These are phyloP conservation scores for Chaetomidium leptoderma DNA, from an alignment of 495 filamentous ascomycete genomes.

Conservation along the genomic window DNA sequence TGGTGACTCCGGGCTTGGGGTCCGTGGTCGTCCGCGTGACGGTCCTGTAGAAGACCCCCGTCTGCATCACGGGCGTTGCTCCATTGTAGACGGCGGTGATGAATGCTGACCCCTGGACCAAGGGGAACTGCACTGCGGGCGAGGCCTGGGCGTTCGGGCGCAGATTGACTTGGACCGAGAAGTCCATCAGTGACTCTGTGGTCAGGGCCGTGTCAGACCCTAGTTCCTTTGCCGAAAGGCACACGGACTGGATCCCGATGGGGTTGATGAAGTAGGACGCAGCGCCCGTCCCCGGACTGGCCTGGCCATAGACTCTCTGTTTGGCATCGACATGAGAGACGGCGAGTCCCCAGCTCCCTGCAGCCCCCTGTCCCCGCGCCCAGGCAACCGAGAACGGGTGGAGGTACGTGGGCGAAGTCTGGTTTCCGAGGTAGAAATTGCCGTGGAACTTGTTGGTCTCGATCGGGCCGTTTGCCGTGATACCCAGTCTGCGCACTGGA, in stretches of 20 bases:
- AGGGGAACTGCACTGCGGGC: constrained; percentile 64
- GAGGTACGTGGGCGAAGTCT: constrained; percentile 67
- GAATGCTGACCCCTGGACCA: constrained; percentile 88
- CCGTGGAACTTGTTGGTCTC: constrained; percentile 91
- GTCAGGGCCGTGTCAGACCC: constrained; percentile 54
- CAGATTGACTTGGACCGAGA: constrained; percentile 71
- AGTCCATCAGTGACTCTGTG: constrained; percentile 58
- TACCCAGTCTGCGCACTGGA: constrained; percentile 39
- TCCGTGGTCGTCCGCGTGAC: constrained; percentile 56
- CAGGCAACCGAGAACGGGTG: constrained; percentile 82
- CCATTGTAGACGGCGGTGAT: constrained; percentile 74
- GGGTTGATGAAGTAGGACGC: constrained; percentile 75
- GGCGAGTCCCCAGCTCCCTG: constrained; percentile 69
- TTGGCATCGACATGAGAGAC: constrained; percentile 65
- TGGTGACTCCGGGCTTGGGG: constrained; percentile 62
- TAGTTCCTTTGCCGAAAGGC: constrained; percentile 74
- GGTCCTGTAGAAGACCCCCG: constrained; percentile 65
- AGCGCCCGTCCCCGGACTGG: constrained; percentile 47
- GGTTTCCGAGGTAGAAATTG: constrained; percentile 77
- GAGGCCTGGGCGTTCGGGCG: constrained; percentile 47
- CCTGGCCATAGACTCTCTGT: constrained; percentile 59
- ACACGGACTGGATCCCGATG: constrained; percentile 72
- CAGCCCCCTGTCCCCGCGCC: constrained; percentile 63
- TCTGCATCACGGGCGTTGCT: constrained; percentile 66
- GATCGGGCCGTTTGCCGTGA: constrained; percentile 50